Evolutionary conservation across 164 flowering plant species (phyloP).

Genomic region (Nelumbo lutea): DNA sequence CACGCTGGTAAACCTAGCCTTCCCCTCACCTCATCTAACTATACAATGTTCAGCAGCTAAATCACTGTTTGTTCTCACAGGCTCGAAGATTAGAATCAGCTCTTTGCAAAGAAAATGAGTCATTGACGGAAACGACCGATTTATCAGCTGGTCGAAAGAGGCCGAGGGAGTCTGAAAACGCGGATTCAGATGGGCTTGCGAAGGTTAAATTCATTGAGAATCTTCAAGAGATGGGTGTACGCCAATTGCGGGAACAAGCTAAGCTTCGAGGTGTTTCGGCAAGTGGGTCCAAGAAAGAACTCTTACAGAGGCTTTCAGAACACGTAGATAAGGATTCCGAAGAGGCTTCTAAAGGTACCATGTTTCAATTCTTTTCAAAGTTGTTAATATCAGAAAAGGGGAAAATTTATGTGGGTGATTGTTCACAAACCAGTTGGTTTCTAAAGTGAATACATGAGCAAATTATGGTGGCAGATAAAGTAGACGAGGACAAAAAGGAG

Average conservation of each 20-base stretch:
- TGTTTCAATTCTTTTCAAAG: not conserved
- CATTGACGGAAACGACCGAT: conserved; percentile 4
- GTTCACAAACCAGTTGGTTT: not conserved
- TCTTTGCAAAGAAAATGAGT: conserved; percentile 27
- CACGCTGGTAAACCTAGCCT: conserved; percentile 22
- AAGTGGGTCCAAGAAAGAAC: conserved; percentile 50
- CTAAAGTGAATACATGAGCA: not conserved
- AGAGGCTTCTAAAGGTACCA: conserved; percentile 19
- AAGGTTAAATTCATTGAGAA: conserved; percentile 33
- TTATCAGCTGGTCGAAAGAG: conserved; percentile 22
- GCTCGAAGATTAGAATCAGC: conserved; percentile 55
- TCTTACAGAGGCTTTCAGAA: conserved; percentile 44
- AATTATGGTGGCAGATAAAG: conserved; percentile 28
- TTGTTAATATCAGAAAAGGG: not conserved
- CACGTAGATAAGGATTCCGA: conserved; percentile 14
- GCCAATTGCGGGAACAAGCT: conserved; percentile 54
- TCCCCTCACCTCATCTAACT: not conserved
- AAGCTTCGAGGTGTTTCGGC: conserved; percentile 34
- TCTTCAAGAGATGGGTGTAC: conserved; percentile 37
- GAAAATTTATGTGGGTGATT: no score
- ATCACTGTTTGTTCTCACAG: conserved; percentile 20
- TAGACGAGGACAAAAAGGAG: conserved; percentile 26
- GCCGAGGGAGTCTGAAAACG: conserved; percentile 17
- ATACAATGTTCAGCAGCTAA: not conserved
- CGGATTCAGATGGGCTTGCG: conserved; percentile 16